A percentile compares a stretch with the other conserved stretches of the same genome.
These are phyloP conservation scores for Cladosporium sp. DNA, from an alignment of 2,329 filamentous ascomycete species.

Conservation along the genomic window DNA sequence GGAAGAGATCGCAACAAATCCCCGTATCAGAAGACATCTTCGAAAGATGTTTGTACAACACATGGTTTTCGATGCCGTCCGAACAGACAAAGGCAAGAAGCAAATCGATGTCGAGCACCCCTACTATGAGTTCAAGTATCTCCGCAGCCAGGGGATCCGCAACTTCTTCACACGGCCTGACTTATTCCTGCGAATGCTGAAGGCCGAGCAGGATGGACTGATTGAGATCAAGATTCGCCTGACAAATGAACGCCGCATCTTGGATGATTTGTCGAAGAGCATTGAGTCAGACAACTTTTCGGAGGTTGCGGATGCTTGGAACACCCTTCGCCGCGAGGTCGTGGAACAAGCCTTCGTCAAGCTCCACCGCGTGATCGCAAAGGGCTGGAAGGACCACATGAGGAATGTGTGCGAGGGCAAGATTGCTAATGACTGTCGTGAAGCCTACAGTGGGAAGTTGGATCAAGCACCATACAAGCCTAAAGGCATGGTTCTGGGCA, in stretches of 20 bases:
- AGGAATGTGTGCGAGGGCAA: slow-evolving; percentile 91
- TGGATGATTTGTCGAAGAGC: slow-evolving; percentile 69
- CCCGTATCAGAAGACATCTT: slow-evolving; percentile 83
- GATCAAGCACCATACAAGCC: slow-evolving; percentile 97
- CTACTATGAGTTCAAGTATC: slow-evolving; percentile 97
- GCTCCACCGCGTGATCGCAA: slow-evolving; percentile 76
- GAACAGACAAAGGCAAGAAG: slow-evolving; percentile 89
- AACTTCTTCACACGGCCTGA: slow-evolving; percentile 75
- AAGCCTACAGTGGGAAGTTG: slow-evolving; percentile 81
- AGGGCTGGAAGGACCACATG: slow-evolving; percentile 90
- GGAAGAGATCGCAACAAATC: slow-evolving; percentile 83
- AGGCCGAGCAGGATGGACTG: slow-evolving; percentile 88
- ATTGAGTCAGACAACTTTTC: slow-evolving; percentile 95
- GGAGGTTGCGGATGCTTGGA: slow-evolving; percentile 92
- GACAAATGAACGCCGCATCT: slow-evolving; percentile 70
- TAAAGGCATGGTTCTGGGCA: slow-evolving; percentile 84
- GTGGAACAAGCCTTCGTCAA: slow-evolving; percentile 76
- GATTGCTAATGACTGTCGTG: slow-evolving; percentile 79
- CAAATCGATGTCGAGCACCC: slow-evolving; percentile 93
- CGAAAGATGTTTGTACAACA: slow-evolving; percentile 77
- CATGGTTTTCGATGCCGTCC: slow-evolving; percentile 77
- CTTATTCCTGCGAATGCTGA: slow-evolving; percentile 93
- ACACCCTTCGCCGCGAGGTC: slow-evolving; percentile 77
- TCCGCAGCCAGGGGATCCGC: slow-evolving; percentile 71
- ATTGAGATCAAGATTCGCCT: slow-evolving; percentile 79